Conservation (phyloP, 108 stramenopile genomes). For the Skeletonema marinoi region DNA sequence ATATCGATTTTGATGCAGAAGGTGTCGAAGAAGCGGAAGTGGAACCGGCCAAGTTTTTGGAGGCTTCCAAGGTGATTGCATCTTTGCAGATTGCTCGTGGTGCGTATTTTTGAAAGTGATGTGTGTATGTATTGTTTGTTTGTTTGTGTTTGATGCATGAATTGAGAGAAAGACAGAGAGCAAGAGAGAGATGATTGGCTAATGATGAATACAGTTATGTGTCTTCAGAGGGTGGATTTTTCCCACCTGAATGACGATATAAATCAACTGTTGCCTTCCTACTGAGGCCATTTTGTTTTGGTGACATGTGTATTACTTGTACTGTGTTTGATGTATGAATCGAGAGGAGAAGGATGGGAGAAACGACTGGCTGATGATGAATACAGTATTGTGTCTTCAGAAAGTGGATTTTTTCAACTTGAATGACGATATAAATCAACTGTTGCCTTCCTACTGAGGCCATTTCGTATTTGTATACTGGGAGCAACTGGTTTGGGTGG, state of each 20-base stretch:
- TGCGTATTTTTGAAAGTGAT: background rate
- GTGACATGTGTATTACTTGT: too few relatives aligned
- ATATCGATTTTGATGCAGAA: slow-evolving; percentile 73
- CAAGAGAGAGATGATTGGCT: background rate
- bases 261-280: slow-evolving; percentile 10
- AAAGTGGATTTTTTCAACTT: background rate
- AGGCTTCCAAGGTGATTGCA: slow-evolving; percentile 76
- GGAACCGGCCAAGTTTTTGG: slow-evolving; percentile 64
- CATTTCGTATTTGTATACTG: background rate
- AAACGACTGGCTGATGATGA: background rate
- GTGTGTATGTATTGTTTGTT: background rate
- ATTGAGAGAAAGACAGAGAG: background rate
- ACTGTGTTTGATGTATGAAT: background rate
- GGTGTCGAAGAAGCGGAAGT: slow-evolving; percentile 62
- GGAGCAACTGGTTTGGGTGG: background rate
- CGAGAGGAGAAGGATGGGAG: background rate
- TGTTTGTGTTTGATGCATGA: background rate
- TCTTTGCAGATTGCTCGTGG: slow-evolving; percentile 73
- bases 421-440: slow-evolving; percentile 3
- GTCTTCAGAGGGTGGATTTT: background rate
- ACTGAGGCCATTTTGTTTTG: background rate
- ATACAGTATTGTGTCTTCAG: slow-evolving; percentile 5
- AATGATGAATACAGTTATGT: slow-evolving; percentile 4
- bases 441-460: slow-evolving; percentile 11
- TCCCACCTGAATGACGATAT: slow-evolving; percentile 1